Base-by-base conservation (phyloP, 345 rosid species). In the Pelargonium nanum region DNA sequence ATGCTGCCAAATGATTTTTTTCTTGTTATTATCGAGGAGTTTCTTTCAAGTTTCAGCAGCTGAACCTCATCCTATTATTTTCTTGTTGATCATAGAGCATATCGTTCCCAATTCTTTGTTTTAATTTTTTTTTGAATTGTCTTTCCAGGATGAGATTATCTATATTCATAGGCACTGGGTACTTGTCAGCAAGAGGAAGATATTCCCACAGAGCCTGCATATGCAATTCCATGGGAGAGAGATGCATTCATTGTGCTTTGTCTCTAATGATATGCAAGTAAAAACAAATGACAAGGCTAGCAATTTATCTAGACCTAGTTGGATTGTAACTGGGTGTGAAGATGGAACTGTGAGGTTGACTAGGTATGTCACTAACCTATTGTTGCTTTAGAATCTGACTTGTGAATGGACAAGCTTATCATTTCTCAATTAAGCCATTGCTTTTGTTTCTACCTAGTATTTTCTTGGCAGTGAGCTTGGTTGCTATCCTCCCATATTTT, bases 261-360 rank as follows among this genome's bases (percentile, higher is more conserved):
- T 87, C 62, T 75, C 69, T 73, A 74, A 71, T 58, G 75, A 73
- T 78, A 51, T 55, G 23, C 66, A 70, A 34, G 57, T 28, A 64
- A 71, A 73, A 59, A 67, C 59, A 61, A 74, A 70, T 59, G 70
- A 58, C 58, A 75, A 72, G 74, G 45, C 64, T 53, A 20, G 51
- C 55, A 60, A 57, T 66, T 75, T 62, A 59, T 74, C 65, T 58
- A 74, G 59, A 56, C 73, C 83, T 30, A 83, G 85, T 70, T 93
- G 99, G 97, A 73, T 93, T 78, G 88, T 88, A 57, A 87, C 99
- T 68, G 97, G 99, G 26, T 89, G 96, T 79, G 97, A 93, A 78
- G 97, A 89, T 81, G 97, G 99, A 75, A 85, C 96, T 58, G 97
- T 93, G 70, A 85, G 99, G 75, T 74, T 93, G 83, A 89, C 94